Conservation (phyloP, 352 stramenopile genomes). For the Paralagenidium karlingii region DNA sequence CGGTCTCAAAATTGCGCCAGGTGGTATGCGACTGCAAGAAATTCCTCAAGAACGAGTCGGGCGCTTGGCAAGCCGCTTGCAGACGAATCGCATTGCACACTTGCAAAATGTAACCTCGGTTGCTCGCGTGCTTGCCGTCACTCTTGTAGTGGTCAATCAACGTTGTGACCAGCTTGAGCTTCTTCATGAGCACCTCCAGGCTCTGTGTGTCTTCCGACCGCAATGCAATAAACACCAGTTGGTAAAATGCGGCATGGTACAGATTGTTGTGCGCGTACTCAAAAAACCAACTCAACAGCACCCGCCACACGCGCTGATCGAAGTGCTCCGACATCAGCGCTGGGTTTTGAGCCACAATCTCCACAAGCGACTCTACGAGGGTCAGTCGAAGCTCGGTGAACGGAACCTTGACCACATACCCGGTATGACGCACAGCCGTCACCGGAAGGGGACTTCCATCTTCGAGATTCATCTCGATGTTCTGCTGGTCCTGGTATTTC, state of each 20-base stretch:
- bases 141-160: constrained; percentile 74
- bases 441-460: constrained; percentile 46
- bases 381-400: constrained; percentile 84
- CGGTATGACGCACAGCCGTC: constrained; percentile 65
- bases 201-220: constrained; percentile 72
- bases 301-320: constrained; percentile 74
- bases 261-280: constrained; percentile 88
- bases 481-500: constrained; percentile 72
- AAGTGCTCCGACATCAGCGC: constrained; percentile 54
- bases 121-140: constrained; percentile 37
- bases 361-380: constrained; percentile 76
- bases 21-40: constrained; percentile 84
- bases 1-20: constrained; percentile 62
- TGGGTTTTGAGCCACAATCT: constrained; percentile 73
- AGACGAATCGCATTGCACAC: constrained; percentile 83
- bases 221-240: constrained; percentile 80
- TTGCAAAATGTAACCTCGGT: constrained; percentile 82
- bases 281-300: constrained; percentile 83
- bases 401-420: constrained; percentile 78
- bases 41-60: constrained; percentile 79
- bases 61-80: constrained; percentile 77
- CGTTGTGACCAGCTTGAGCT: constrained; percentile 73
- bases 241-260: constrained; percentile 84
- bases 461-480: constrained; percentile 53
- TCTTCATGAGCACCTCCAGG: constrained; percentile 78